Evolutionary conservation across 2,329 filamentous ascomycete species (phyloP).

Genomic region (Magnaporthiopsis rhizophila): DNA sequence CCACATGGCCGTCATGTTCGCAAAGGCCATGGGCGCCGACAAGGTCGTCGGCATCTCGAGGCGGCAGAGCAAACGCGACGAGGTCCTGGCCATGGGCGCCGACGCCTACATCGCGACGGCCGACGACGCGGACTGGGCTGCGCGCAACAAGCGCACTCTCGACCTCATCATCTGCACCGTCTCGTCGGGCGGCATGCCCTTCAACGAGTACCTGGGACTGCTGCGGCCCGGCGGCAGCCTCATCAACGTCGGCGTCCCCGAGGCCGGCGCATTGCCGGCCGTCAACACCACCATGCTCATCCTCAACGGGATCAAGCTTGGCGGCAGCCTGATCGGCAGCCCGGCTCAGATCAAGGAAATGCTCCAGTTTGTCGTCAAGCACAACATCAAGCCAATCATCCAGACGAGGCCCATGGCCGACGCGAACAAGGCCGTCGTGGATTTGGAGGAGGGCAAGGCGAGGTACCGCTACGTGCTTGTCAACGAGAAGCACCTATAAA

Average conservation of each 20-base stretch:
- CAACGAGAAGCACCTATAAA: slow-evolving; percentile 20
- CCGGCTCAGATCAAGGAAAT: slow-evolving; percentile 56
- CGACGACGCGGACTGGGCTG: slow-evolving; percentile 47
- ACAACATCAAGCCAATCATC: slow-evolving; percentile 51
- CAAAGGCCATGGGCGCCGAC: slow-evolving; percentile 13
- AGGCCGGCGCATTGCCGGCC: slow-evolving; percentile 35
- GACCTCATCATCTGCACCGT: slow-evolving; percentile 56
- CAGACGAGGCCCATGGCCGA: slow-evolving; percentile 47
- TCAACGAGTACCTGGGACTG: slow-evolving; percentile 53
- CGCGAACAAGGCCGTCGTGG: slow-evolving; percentile 47
- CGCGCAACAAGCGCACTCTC: slow-evolving; percentile 39
- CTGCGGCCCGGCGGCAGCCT: slow-evolving; percentile 60
- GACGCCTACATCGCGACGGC: slow-evolving; percentile 22
- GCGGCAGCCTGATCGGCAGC: slow-evolving; percentile 39
- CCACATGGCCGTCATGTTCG: slow-evolving; percentile 14
- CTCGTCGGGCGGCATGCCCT: slow-evolving; percentile 46
- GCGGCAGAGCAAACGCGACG: slow-evolving; percentile 11
- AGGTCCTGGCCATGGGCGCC: slow-evolving; percentile 12
- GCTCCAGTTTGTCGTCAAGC: slow-evolving; percentile 50
- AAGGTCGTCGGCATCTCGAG: slow-evolving; percentile 13
- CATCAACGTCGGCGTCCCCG: slow-evolving; percentile 58
- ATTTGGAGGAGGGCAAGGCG: slow-evolving; percentile 48
- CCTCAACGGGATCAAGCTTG: slow-evolving; percentile 42
- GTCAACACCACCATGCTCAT: slow-evolving; percentile 53
- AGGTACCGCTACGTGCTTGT: slow-evolving; percentile 41